Evolutionary conservation across 139 green algal genomes (phyloP), one percentile per base, ranked within the genome.

Genomic region (Picochlorum sp.): DNA sequence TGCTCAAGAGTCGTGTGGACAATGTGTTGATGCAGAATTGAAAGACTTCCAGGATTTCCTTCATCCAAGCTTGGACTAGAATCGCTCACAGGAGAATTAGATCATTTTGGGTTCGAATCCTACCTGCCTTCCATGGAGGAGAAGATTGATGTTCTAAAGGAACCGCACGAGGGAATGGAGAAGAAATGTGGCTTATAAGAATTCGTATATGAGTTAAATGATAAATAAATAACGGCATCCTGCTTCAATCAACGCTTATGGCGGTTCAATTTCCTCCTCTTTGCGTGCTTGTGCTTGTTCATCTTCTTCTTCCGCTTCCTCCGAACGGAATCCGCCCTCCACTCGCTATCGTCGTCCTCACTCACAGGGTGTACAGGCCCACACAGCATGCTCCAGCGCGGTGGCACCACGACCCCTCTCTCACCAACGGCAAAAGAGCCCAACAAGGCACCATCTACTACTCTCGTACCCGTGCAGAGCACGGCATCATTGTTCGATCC

Each of bases 81-180:
- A 45, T 66, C 77, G 14, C 49, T 91, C 24, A 90, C 77, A 11
- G 88, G 88, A 16, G 69, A 74, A 49, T 82, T 95, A n/a, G 88
- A 95, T 57, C 77, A 90, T 21, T 92, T 92, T 62, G 50, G 45
- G 0, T 87, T 88, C 45, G 83, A 88, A 52, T 81, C 73, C 1
- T 95, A 90, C 67, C 65, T 94, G 4, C 75, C 66, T 18, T 54
- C 77, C 16, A 72, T 82, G 5, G 71, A 77, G 3, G 59, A 77
- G 14, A 69, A 49, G 1, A 73, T 81, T 52, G 45, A 71, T 7
- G 37, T 65, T 18, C 74, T 72, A 1, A 57, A 71, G 6, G 83
- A 87, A 63, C 47, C 88, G 67, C 87, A 94, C 77, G 71, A 63
- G 0, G 70, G 80, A n/a, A 92, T 94, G 87, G 87, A 94, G 73